Evolutionary conservation across 2,329 filamentous ascomycete genomes (phyloP).

Genomic region (Beauveria asiatica): DNA sequence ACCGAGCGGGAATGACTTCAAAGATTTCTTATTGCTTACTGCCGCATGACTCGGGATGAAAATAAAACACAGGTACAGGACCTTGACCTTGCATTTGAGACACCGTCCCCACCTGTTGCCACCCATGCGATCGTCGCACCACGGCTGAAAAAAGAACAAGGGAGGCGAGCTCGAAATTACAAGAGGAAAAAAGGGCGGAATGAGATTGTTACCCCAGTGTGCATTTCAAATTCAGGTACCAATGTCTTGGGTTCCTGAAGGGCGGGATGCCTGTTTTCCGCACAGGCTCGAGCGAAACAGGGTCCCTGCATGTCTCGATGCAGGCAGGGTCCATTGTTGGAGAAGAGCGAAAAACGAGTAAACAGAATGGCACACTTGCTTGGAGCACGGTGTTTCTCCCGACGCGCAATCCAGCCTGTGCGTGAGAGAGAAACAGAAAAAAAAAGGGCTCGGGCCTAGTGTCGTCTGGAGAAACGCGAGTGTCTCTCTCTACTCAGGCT

Average conservation of each 20-base stretch:
- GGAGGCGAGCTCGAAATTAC: neutral
- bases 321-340: conserved; percentile 1
- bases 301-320: neutral
- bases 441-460: neutral
- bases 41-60: conserved; percentile 1
- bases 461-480: neutral
- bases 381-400: neutral
- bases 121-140: conserved; percentile 5
- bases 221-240: neutral
- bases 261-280: neutral
- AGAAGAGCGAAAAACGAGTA: neutral
- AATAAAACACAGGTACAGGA: conserved; percentile 1
- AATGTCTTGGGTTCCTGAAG: conserved; percentile 2
- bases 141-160: neutral
- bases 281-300: conserved; percentile 2
- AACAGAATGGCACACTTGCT: neutral
- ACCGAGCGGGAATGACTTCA: neutral
- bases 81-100: conserved; percentile 3
- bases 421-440: neutral
- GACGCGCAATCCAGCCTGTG: conserved; percentile 3
- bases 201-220: neutral
- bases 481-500: neutral
- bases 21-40: neutral
- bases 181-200: neutral
- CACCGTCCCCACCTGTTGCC: conserved; percentile 6